Base-by-base conservation (phyloP, 768 basidiomycete species). In the Termitomyces sp. region DNA sequence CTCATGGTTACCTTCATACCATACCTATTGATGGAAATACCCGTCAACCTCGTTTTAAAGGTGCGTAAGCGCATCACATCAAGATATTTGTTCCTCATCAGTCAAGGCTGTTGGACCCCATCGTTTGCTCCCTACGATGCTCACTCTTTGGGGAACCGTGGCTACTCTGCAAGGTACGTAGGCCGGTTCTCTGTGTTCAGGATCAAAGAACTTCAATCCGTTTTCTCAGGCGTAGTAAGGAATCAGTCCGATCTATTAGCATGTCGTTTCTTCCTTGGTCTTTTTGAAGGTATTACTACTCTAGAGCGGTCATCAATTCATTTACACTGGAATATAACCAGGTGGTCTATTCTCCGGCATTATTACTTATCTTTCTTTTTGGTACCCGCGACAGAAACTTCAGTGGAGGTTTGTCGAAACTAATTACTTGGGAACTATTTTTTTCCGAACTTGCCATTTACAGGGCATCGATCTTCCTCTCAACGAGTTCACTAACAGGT, bases 301-400 rank as follows among this genome's bases (percentile, higher is more conserved):
- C 13, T 30, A 9, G 26, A 22, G 12, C 9, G 22, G 28, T 33
- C 51, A 44, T 57, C 38, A 20, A 12, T 26, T 16, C 20, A 45
- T 18, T 16, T 6, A 18, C 10, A 18, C 38, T 38, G 40, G 8
- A 18, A 30, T 46, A 24, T 16, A n/a, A 28, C 52, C 53, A 83
- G 80, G 80, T 56, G 84, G 83, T 43, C 74, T 85, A 5, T 80
- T 80, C 62, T 80, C 84, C 36, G 81, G 83, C 8, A 73, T 83
- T n/a, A 75, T 82, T 13, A 72, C 83, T 4, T 83, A 83, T 60
- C 71, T 84, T 6, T 84, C 82, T 10, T 78, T 74, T 57, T 84
- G 80, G 65, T 80, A 82, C 56, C 80, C 79, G 35, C 76, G 82
- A 71, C 66, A 77, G 65, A 61, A 73, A 61, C 64, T 85, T 66